phyloP scores from a whole-genome alignment of 2,329 filamentous ascomycete species.

The Diaporthe vaccinii region DNA sequence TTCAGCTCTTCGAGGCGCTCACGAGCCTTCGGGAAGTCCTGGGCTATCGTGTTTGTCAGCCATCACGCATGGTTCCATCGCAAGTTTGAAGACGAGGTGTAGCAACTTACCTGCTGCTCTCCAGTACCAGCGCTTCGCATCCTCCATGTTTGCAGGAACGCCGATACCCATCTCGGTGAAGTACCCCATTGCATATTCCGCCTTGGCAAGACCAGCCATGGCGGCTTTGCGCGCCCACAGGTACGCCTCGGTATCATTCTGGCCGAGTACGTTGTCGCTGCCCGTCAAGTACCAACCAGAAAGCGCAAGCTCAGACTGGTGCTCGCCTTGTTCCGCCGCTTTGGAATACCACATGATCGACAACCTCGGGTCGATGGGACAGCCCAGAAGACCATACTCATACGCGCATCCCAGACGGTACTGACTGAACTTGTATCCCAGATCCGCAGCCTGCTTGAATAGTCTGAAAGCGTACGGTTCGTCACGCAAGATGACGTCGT shows the following conservation, averaged over 20 bases:
- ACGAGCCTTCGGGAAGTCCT: conserved; percentile 93
- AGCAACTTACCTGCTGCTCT: conserved; percentile 87
- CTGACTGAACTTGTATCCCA: conserved; percentile 96
- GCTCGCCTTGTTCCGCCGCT: conserved; percentile 92
- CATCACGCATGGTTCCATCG: conserved; percentile 15
- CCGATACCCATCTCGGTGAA: conserved; percentile 97
- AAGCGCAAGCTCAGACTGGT: conserved; percentile 88
- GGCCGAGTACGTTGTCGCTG: conserved; percentile 85
- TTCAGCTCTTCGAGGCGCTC: conserved; percentile 95
- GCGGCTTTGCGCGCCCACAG: conserved; percentile 97
- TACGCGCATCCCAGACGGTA: conserved; percentile 89
- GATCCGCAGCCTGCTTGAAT: conserved; percentile 85
- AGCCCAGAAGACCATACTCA: conserved; percentile 89
- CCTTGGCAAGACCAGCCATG: conserved; percentile 87
- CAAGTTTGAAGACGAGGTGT: conserved; percentile 51
- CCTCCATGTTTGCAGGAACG: conserved; percentile 86
- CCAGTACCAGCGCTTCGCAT: conserved; percentile 99
- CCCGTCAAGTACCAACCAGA: conserved; percentile 97
- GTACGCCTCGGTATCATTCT: conserved; percentile 96
- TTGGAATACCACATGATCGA: conserved; percentile 96
- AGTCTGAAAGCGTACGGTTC: conserved; percentile 85
- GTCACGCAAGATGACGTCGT: conserved; percentile 83
- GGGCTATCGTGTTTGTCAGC: conserved; percentile 70
- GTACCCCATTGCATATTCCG: conserved; percentile 98
- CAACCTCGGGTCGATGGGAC: conserved; percentile 83